Evolutionary conservation across 2,329 filamentous ascomycete species (phyloP).

Genomic region (Penicillium polonicum): DNA sequence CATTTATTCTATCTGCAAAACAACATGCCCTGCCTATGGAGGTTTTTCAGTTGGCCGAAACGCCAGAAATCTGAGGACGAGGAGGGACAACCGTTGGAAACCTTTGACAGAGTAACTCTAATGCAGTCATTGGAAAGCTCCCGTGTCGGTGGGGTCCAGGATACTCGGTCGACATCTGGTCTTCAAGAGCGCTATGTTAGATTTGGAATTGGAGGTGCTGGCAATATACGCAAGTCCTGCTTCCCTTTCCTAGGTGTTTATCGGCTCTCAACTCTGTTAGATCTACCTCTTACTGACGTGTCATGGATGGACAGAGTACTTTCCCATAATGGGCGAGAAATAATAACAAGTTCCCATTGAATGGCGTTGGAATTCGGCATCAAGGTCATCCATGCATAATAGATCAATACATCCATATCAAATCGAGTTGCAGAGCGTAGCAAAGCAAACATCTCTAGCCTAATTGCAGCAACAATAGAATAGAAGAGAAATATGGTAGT

Average conservation of each 20-base stretch:
- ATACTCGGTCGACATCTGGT: background rate
- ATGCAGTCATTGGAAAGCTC: conserved; percentile 11
- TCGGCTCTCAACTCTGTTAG: background rate
- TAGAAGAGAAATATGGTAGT: background rate
- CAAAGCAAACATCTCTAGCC: background rate
- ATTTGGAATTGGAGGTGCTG: conserved; percentile 26
- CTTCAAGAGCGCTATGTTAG: conserved; percentile 20
- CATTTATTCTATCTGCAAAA: too few species aligned
- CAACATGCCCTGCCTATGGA: conserved; percentile 18
- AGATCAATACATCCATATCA: background rate
- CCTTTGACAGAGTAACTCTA: conserved; percentile 1
- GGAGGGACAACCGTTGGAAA: conserved; percentile 9
- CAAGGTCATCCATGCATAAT: background rate
- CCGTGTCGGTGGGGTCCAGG: background rate
- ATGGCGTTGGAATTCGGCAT: background rate
- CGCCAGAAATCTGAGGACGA: conserved; percentile 10
- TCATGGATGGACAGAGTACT: conserved; percentile 2
- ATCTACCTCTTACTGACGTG: conserved; percentile 3
- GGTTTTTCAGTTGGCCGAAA: conserved; percentile 18
- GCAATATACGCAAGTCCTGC: conserved; percentile 25
- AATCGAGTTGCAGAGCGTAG: background rate
- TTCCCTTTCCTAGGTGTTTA: background rate
- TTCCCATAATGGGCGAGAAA: background rate
- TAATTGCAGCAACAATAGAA: background rate
- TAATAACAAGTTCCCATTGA: background rate